A percentile compares a stretch with the other conserved stretches of the same genome.
phyloP scores from a whole-genome alignment of 108 stramenopile genomes.

The Pseudonitzschia multiseries region DNA sequence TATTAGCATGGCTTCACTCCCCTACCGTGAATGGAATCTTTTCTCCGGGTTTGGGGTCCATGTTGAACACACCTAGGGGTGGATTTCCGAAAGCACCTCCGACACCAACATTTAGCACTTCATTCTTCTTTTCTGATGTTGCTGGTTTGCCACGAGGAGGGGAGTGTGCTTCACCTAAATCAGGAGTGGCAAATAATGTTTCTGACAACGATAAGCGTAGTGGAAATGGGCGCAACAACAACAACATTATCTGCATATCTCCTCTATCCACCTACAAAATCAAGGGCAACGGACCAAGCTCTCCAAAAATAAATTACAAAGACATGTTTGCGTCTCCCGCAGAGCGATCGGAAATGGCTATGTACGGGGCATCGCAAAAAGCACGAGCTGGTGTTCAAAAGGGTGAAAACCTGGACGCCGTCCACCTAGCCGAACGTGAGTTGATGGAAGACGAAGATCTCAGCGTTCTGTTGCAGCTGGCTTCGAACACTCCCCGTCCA shows the following conservation, averaged over 20 bases:
- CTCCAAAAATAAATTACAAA: conserved; percentile 72
- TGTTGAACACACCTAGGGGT: conserved; percentile 69
- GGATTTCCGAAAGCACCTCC: conserved; percentile 50
- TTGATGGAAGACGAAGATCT: conserved; percentile 84
- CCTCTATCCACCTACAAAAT: conserved; percentile 62
- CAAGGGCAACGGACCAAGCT: conserved; percentile 20
- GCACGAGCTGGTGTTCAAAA: conserved; percentile 20
- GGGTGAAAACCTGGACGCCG: conserved; percentile 53
- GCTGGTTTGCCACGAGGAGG: conserved; percentile 45
- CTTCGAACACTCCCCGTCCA: conserved; percentile 56
- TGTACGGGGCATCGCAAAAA: conserved; percentile 36
- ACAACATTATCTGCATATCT: conserved; percentile 84
- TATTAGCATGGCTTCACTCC: conserved; percentile 80
- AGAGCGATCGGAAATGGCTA: conserved; percentile 33
- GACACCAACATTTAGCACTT: conserved; percentile 59
- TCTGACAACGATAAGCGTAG: conserved; percentile 2
- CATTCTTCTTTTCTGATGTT: conserved; percentile 67
- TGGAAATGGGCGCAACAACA: conserved; percentile 16
- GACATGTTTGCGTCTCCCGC: conserved; percentile 75
- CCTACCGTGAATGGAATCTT: conserved; percentile 77
- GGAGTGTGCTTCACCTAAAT: conserved; percentile 36
- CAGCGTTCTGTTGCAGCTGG: conserved; percentile 79
- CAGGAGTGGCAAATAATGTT: background rate
- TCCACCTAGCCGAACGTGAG: conserved; percentile 74
- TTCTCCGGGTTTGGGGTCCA: conserved; percentile 69